A percentile compares a stretch with the other conserved stretches of the same genome.
Conservation (phyloP, 148 eudicot genomes). For the Cornus controversa region DNA sequence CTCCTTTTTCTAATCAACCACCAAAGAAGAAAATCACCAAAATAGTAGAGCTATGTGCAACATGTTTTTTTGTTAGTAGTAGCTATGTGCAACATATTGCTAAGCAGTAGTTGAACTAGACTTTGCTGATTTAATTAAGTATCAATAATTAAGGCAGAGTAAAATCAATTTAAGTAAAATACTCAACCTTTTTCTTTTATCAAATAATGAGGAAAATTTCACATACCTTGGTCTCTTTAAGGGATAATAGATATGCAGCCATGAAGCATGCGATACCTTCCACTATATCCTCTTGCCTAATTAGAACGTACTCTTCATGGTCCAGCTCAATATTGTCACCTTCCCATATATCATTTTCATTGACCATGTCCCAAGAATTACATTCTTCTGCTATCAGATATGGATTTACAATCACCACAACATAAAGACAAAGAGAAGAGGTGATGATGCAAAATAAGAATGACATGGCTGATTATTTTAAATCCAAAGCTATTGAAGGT, state of each 20-base stretch:
- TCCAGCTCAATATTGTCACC: conserved; percentile 48
- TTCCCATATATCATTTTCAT: conserved; percentile 87
- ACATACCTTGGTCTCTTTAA: conserved; percentile 80
- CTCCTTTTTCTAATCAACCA: background rate
- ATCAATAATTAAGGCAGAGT: background rate
- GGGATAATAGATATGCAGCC: conserved; percentile 87
- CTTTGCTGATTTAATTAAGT: no score
- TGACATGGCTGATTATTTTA: background rate
- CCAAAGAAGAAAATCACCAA: background rate
- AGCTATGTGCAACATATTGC: background rate
- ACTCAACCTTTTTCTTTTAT: background rate
- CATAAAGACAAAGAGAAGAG: background rate
- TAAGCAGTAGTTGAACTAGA: no score
- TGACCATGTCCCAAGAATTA: conserved; percentile 93
- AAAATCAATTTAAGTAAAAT: background rate
- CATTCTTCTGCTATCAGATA: conserved; percentile 67
- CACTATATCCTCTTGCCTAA: conserved; percentile 89
- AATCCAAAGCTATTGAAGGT: background rate
- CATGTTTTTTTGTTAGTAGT: no score
- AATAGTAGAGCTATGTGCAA: background rate
- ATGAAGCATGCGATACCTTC: conserved; percentile 93
- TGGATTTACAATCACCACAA: conserved; percentile 2
- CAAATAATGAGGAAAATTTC: background rate
- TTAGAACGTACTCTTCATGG: conserved; percentile 83
- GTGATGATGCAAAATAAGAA: no score